phyloP scores from a whole-genome alignment of 768 basidiomycete species.

The Kwoniella mangroviensis region DNA sequence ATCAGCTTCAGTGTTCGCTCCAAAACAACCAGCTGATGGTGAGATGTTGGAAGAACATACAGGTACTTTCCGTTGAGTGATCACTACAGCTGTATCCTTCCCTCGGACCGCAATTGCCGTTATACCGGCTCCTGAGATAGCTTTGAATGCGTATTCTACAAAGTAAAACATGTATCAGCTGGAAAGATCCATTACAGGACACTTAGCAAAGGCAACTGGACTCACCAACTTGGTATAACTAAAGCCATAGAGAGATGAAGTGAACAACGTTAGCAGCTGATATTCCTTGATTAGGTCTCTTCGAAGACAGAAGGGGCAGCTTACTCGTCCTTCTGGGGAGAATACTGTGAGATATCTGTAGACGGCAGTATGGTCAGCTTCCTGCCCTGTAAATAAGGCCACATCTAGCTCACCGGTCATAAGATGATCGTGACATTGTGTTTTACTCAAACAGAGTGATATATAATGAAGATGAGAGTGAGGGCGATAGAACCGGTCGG shows the following conservation, averaged over 20 bases:
- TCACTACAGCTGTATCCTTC: constrained; percentile 90
- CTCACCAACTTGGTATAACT: constrained; percentile 90
- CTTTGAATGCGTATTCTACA: constrained; percentile 98
- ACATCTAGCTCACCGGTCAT: constrained; percentile 75
- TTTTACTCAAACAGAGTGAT: background rate
- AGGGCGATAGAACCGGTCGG: too few relatives aligned
- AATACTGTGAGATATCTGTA: constrained; percentile 89
- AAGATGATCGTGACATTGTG: constrained; percentile 87
- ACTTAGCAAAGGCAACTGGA: background rate
- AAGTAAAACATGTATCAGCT: constrained; percentile 9
- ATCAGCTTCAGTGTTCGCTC: background rate
- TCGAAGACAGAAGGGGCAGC: constrained; percentile 12
- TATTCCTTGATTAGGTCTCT: background rate
- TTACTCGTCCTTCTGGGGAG: constrained; percentile 79
- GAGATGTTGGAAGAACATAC: constrained; percentile 63
- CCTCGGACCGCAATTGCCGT: constrained; percentile 91
- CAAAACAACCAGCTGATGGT: background rate
- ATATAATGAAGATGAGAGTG: background rate
- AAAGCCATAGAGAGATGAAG: constrained; percentile 33
- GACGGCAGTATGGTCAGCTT: constrained; percentile 10
- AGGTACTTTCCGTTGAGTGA: constrained; percentile 98
- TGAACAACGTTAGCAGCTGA: constrained; percentile 1
- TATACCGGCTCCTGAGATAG: constrained; percentile 94
- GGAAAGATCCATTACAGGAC: background rate
- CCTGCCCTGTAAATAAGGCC: background rate